These are phyloP conservation scores for Xylariaceae sp. DNA, from an alignment of 2,329 filamentous ascomycete genomes.

Conservation along the genomic window DNA sequence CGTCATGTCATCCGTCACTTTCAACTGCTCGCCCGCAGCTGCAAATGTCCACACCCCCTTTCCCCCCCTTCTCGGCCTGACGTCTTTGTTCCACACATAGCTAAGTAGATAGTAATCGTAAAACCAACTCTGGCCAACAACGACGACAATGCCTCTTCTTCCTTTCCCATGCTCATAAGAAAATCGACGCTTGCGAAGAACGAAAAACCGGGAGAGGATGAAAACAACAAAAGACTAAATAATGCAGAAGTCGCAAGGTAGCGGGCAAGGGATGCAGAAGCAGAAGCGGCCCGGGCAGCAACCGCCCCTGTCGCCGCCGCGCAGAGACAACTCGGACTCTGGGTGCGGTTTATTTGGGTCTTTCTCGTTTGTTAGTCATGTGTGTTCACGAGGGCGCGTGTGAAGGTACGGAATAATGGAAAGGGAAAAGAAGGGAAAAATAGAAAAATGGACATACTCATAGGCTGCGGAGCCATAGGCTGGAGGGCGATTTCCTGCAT, in stretches of 20 bases:
- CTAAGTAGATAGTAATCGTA: no score
- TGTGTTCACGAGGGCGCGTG: background rate
- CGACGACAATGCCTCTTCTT: no score
- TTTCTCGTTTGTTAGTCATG: background rate
- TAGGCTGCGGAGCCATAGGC: conserved; percentile 2
- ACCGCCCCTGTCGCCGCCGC: conserved; percentile 22
- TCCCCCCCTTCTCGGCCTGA: no score
- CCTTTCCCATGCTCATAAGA: no score
- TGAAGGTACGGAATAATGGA: background rate
- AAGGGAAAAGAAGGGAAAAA: background rate
- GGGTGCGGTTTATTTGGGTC: conserved; percentile 17
- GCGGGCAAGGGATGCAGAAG: conserved; percentile 25
- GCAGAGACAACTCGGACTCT: conserved; percentile 16
- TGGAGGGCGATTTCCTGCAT: conserved; percentile 3
- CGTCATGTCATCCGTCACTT: no score
- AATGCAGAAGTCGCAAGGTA: conserved; percentile 27
- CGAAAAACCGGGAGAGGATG: no score
- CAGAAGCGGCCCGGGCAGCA: conserved; percentile 25
- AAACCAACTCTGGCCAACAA: no score
- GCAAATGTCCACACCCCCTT: no score
- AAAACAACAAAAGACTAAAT: no score
- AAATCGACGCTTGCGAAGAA: no score
- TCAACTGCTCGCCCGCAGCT: no score
- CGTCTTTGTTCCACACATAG: no score
- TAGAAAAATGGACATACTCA: background rate